Base-by-base conservation (phyloP, 768 basidiomycete genomes). In the Macrocybe gigantea region DNA sequence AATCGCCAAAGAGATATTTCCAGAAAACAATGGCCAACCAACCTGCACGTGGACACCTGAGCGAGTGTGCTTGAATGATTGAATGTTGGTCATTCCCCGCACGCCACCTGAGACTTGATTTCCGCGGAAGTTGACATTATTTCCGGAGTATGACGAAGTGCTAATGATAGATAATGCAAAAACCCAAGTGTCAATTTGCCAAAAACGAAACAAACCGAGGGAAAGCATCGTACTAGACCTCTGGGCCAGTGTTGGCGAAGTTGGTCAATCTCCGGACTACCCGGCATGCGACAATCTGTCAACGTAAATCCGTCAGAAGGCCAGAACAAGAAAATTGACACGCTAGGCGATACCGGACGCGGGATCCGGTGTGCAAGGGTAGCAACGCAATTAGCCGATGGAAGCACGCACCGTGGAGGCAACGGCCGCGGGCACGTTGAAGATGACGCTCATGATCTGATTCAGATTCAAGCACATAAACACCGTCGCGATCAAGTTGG, bases 381-480 rank as follows among this genome's bases (percentile, higher is more conserved):
- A 22, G 22, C 22, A 22, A 22, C 22, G 22, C 22, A 22, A 22
- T 22, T 22, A 22, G 22, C 22, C 22, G 22, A 22, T 3, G 43
- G 30, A 3, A 37, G 55, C 7, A 62, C 74, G 42, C 55, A 78
- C 75, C 3, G 76, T 79, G 13, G 74, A 74, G 33, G 68, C 67
- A 33, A 79, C 70, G 22, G 78, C 80, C 22, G 82, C 80, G 38
- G 82, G 82, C 11, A 83, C 79, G 51, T 82, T 83, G 64, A 82
- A 82, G 33, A 83, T 72, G 42, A 84, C 66, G 34, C 69, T 75
- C 84, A 86, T 84, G 52, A 85, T 74, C 10, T 77, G 65, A 58
- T 85, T 87, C 36, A 85, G 64, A 56, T 82, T 70, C 36, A 84
- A 44, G 29, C 81, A 57, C 82, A 86, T 85, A 66, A 85, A 85